A percentile compares a stretch with the other conserved stretches of the same genome.
These are phyloP conservation scores for Globisporangium abappressorium DNA, from an alignment of 352 stramenopile genomes.

Conservation along the genomic window DNA sequence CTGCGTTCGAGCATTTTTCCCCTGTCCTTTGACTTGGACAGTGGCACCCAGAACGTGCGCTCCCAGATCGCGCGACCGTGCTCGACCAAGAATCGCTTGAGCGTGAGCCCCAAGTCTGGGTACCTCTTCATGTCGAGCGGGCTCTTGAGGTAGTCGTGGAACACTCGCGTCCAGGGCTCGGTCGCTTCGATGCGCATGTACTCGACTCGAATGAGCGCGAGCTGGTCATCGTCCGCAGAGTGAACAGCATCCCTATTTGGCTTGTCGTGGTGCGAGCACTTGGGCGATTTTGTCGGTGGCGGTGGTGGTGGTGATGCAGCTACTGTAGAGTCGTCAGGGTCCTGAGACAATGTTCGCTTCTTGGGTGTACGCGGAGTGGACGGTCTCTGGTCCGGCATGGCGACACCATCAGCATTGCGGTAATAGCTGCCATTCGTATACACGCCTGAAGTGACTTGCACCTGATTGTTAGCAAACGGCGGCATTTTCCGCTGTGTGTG, in stretches of 20 bases:
- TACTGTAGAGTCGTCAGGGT: background rate
- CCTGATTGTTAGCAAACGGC: constrained; percentile 1
- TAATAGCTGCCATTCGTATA: background rate
- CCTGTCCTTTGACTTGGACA: constrained; percentile 8
- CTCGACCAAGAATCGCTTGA: constrained; percentile 22
- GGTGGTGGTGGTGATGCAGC: background rate
- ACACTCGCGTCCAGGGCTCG: constrained; percentile 26
- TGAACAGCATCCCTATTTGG: background rate
- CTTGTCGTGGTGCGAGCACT: background rate
- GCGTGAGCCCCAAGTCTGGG: constrained; percentile 7
- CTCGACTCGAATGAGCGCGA: constrained; percentile 12
- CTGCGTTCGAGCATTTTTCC: background rate
- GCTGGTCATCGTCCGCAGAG: background rate
- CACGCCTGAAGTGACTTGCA: background rate
- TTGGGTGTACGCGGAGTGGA: background rate
- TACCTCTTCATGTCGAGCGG: constrained; percentile 21
- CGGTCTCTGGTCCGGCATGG: background rate
- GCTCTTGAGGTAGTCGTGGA: constrained; percentile 19
- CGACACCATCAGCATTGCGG: background rate
- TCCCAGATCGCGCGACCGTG: constrained; percentile 35
- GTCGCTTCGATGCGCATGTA: constrained; percentile 22
- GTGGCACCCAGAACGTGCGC: constrained; percentile 29
- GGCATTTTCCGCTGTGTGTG: constrained; percentile 12
- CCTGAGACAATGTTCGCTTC: background rate
- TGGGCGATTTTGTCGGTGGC: background rate